Conservation (phyloP, 1,284 basidiomycete genomes). For the Limonomyces culmigenus region DNA sequence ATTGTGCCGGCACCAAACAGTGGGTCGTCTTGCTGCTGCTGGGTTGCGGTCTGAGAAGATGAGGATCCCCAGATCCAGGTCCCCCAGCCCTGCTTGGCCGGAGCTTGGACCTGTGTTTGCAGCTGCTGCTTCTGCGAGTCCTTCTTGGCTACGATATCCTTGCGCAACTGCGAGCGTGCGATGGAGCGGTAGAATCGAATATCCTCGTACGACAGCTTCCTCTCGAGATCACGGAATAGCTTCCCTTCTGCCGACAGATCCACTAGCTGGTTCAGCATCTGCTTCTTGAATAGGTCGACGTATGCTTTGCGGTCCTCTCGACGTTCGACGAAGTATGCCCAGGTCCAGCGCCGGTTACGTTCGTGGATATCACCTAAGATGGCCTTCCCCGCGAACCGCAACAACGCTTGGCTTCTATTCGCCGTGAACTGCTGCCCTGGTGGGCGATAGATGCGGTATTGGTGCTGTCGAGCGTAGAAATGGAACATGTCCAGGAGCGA, state of each 20-base stretch:
- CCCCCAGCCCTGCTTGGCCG: constrained; percentile 36
- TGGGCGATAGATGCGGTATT: constrained; percentile 78
- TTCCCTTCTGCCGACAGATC: constrained; percentile 37
- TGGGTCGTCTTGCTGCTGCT: constrained; percentile 10
- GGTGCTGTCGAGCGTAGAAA: constrained; percentile 82
- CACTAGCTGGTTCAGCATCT: constrained; percentile 35
- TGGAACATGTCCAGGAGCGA: constrained; percentile 96
- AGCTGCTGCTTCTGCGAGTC: constrained; percentile 40
- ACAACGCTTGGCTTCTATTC: constrained; percentile 58
- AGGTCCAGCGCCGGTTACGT: constrained; percentile 76
- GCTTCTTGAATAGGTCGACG: constrained; percentile 78
- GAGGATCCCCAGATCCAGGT: constrained; percentile 77
- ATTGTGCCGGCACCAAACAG: constrained; percentile 24
- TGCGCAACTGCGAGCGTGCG: constrained; percentile 76
- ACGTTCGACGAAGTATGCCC: constrained; percentile 82
- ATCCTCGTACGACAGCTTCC: constrained; percentile 83
- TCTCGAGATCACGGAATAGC: constrained; percentile 57
- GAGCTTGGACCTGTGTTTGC: constrained; percentile 18
- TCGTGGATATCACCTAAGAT: constrained; percentile 83
- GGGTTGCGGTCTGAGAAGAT: not conserved
- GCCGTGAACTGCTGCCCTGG: constrained; percentile 38
- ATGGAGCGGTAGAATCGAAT: constrained; percentile 97
- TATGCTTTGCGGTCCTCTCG: constrained; percentile 78
- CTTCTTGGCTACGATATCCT: constrained; percentile 62
- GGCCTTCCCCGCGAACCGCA: constrained; percentile 71